Evolutionary conservation across 1,284 basidiomycete species (phyloP).

Genomic region (Microbotryum intermedium): DNA sequence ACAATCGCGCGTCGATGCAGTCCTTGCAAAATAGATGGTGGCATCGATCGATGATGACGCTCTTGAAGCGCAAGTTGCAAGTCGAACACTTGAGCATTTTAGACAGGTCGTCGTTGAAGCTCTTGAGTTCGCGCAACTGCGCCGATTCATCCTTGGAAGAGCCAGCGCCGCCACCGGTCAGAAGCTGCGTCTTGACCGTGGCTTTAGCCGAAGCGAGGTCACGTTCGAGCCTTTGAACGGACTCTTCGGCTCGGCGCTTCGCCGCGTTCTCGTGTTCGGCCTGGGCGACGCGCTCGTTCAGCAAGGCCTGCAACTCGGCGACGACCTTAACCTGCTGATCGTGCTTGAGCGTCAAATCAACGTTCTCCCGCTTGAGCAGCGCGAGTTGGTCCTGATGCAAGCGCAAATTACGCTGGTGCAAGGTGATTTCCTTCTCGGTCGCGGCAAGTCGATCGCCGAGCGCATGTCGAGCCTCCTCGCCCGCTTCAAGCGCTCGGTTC

Average conservation of each 20-base stretch:
- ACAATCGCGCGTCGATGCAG: conserved; percentile 76
- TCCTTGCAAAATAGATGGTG: conserved; percentile 58
- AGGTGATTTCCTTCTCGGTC: conserved; percentile 46
- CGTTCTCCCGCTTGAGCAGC: conserved; percentile 36
- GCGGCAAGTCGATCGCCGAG: conserved; percentile 51
- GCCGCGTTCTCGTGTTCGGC: conserved; percentile 37
- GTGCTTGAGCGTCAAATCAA: conserved; percentile 13
- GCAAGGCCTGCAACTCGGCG: conserved; percentile 34
- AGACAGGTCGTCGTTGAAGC: conserved; percentile 51
- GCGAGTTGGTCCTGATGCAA: conserved; percentile 42
- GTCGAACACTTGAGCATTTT: conserved; percentile 83
- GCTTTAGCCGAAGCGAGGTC: conserved; percentile 46
- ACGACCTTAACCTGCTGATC: conserved; percentile 15
- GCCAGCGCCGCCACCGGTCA: conserved; percentile 8
- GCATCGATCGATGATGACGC: conserved; percentile 82
- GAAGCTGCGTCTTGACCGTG: conserved; percentile 23
- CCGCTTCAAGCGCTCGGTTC: conserved; percentile 60
- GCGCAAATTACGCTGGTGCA: conserved; percentile 43
- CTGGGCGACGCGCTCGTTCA: conserved; percentile 39
- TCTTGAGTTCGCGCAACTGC: conserved; percentile 34
- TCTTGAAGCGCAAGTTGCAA: conserved; percentile 74
- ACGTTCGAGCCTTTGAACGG: conserved; percentile 31
- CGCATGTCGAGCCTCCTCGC: conserved; percentile 57
- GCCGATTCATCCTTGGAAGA: conserved; percentile 21
- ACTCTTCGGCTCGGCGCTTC: conserved; percentile 39